Evolutionary conservation across 805 yeast genomes (phyloP).

Genomic region (Candida ascalaphidarum): DNA sequence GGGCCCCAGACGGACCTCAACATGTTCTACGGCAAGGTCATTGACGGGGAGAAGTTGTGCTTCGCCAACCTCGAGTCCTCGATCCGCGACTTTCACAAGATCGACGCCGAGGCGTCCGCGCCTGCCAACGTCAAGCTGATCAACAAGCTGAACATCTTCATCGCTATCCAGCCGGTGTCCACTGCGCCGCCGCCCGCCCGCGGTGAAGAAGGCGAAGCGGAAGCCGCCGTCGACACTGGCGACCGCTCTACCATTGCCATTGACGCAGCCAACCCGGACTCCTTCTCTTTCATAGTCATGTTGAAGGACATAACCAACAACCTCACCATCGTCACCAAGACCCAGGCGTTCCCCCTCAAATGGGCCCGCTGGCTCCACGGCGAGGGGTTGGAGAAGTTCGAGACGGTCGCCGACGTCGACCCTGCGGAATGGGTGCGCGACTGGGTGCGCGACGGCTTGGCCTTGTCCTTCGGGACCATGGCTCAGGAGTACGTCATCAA

Average conservation of each 20-base stretch:
- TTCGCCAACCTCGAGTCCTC: constrained; percentile 78
- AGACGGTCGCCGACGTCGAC: constrained; percentile 17
- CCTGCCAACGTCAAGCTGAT: constrained; percentile 15
- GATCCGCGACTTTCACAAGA: constrained; percentile 34
- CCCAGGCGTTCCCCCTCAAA: constrained; percentile 83
- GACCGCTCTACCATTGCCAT: constrained; percentile 25
- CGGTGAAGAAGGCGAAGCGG: constrained; percentile 3
- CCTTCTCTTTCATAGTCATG: constrained; percentile 70
- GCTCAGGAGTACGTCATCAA: constrained; percentile 88
- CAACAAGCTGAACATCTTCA: constrained; percentile 53
- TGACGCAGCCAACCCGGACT: constrained; percentile 38
- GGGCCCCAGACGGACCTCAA: constrained; percentile 42
- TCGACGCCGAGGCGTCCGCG: constrained; percentile 9
- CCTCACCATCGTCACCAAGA: constrained; percentile 62
- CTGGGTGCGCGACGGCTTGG: constrained; percentile 53
- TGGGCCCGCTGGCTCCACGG: constrained; percentile 94
- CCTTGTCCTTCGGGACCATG: constrained; percentile 71
- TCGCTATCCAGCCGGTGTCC: constrained; percentile 58
- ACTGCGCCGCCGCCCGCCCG: constrained; percentile 16
- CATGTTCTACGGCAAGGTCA: constrained; percentile 64
- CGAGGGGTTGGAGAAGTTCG: constrained; percentile 11
- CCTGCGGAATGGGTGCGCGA: constrained; percentile 36
- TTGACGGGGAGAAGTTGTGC: constrained; percentile 84
- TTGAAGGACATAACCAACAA: constrained; percentile 74
- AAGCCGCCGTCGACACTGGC: constrained; percentile 7